Conservation (phyloP, 2,329 filamentous ascomycete species). For the Sordariomycetes sp. region DNA sequence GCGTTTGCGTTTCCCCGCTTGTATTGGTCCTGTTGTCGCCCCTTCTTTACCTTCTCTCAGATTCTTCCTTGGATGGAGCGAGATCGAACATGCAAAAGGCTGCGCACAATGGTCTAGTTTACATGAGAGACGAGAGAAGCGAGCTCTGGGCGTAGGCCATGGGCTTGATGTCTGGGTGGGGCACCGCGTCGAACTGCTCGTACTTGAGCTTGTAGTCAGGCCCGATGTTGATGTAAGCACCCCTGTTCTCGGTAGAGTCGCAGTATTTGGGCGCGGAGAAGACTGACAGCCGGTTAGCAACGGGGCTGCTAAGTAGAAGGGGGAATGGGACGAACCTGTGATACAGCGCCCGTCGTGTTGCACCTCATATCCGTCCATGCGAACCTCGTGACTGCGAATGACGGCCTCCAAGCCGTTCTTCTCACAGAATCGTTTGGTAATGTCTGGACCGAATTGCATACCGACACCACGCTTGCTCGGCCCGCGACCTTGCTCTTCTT, state of each 20-base stretch:
- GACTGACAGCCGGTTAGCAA: conserved; percentile 39
- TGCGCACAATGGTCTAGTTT: conserved; percentile 1
- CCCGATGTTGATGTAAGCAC: conserved; percentile 95
- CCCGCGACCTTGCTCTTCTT: conserved; percentile 73
- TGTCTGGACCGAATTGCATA: conserved; percentile 91
- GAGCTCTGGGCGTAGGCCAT: conserved; percentile 89
- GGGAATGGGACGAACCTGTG: conserved; percentile 51
- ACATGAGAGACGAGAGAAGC: conserved; percentile 70
- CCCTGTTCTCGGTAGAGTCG: conserved; percentile 95
- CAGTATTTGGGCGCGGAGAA: conserved; percentile 98
- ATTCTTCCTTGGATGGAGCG: conserved; percentile 2
- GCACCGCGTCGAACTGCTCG: conserved; percentile 91
- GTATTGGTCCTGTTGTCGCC: neutral
- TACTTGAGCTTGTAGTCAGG: conserved; percentile 86
- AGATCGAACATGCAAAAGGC: conserved; percentile 1
- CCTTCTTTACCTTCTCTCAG: neutral
- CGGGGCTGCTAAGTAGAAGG: neutral
- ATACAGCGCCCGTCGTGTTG: conserved; percentile 95
- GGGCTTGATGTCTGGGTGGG: conserved; percentile 88
- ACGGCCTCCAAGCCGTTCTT: conserved; percentile 90
- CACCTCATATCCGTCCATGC: conserved; percentile 98
- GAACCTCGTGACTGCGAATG: conserved; percentile 94
- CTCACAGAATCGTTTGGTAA: conserved; percentile 94
- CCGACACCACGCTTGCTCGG: conserved; percentile 96
- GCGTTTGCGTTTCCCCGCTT: conserved; percentile 4